Conservation (phyloP, 2,329 filamentous ascomycete species). For the Akanthomyces lecanii region DNA sequence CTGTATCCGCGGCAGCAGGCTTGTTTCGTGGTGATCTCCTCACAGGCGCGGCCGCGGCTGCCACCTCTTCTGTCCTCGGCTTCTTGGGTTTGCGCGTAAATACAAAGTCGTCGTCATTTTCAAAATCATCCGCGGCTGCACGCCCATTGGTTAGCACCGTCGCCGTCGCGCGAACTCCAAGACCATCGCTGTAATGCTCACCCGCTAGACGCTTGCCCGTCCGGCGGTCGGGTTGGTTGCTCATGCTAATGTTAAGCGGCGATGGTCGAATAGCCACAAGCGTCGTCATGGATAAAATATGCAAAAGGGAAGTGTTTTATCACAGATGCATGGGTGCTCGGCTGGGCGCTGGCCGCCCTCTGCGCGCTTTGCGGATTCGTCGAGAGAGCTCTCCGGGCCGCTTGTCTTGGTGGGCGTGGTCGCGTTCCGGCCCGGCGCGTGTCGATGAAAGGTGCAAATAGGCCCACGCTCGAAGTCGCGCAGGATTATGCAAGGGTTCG, state of each 20-base stretch:
- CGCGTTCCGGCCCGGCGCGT: constrained; percentile 13
- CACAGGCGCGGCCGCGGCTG: constrained; percentile 33
- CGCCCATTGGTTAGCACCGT: constrained; percentile 18
- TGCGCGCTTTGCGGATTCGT: constrained; percentile 1
- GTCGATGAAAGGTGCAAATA: background rate
- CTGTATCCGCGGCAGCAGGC: constrained; percentile 19
- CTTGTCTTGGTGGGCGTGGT: background rate
- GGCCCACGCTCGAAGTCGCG: background rate
- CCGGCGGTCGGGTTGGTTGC: constrained; percentile 56
- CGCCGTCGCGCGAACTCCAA: constrained; percentile 3
- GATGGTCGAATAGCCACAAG: constrained; percentile 60
- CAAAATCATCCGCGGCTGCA: constrained; percentile 47
- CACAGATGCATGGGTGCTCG: background rate
- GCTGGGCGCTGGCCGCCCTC: background rate
- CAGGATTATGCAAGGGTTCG: too few species aligned
- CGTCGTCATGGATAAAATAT: constrained; percentile 62
- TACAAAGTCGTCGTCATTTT: constrained; percentile 72
- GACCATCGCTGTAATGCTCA: constrained; percentile 35
- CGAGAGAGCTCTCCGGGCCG: background rate
- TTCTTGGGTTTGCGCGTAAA: constrained; percentile 67
- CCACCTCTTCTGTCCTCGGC: constrained; percentile 53
- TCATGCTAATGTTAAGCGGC: constrained; percentile 66
- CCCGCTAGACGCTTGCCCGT: constrained; percentile 61
- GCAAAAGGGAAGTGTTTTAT: background rate
- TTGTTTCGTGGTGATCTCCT: constrained; percentile 38